Evolutionary conservation across 495 filamentous ascomycete genomes (phyloP).

Genomic region (Cenococcum geophilum): DNA sequence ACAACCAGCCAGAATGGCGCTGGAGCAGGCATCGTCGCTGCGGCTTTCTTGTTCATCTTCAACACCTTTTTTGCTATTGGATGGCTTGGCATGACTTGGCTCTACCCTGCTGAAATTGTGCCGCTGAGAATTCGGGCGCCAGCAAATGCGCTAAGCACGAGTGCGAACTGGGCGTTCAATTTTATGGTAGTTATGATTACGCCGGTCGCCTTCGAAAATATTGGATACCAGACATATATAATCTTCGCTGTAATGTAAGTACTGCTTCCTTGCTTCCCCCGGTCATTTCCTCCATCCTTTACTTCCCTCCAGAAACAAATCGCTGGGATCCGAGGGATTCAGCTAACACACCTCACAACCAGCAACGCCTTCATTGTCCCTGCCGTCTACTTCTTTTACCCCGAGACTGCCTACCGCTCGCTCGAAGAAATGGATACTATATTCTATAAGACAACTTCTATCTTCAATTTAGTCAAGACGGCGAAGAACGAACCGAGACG

Average conservation of each 20-base stretch:
- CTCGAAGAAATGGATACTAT: conserved; percentile 55
- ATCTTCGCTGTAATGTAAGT: conserved; percentile 35
- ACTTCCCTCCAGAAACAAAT: background rate
- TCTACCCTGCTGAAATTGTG: conserved; percentile 54
- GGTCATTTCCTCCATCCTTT: background rate
- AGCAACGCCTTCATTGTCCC: conserved; percentile 38
- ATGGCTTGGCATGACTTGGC: conserved; percentile 45
- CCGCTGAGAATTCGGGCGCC: conserved; percentile 50
- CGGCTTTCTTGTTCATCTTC: conserved; percentile 55
- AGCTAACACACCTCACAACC: background rate
- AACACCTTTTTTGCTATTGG: conserved; percentile 56
- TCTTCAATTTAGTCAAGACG: conserved; percentile 54
- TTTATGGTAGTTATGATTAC: conserved; percentile 33
- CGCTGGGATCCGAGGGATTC: background rate
- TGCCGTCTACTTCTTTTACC: conserved; percentile 51
- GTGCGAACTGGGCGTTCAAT: conserved; percentile 46
- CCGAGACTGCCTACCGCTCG: conserved; percentile 52
- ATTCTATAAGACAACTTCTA: conserved; percentile 39
- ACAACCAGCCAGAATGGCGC: conserved; percentile 19
- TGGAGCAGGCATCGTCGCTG: conserved; percentile 41
- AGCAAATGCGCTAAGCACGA: conserved; percentile 48
- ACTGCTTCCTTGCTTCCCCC: background rate
- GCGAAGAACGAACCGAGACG: conserved; percentile 57
- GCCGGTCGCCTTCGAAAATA: conserved; percentile 31
- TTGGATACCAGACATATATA: conserved; percentile 37